phyloP scores from a whole-genome alignment of 129 eudicot genomes.

The Dittrichia graveolens region DNA sequence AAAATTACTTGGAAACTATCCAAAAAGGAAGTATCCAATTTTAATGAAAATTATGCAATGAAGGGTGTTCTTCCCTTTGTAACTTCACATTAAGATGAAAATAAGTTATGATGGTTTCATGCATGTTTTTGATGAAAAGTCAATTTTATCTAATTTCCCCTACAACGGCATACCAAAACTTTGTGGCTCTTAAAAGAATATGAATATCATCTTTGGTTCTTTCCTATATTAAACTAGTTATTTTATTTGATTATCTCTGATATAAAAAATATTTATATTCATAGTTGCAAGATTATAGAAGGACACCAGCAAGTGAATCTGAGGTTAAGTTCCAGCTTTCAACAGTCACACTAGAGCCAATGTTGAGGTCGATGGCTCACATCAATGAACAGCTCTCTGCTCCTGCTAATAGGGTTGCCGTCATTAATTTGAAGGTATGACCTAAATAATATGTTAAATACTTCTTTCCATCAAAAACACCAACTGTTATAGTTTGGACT shows the following conservation, averaged over 20 bases:
- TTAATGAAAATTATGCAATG: not conserved
- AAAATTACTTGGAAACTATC: not conserved
- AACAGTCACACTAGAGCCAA: conserved; percentile 73
- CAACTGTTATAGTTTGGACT: conserved; percentile 20
- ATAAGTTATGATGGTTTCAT: not conserved
- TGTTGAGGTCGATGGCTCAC: conserved; percentile 94
- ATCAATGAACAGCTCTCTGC: conserved; percentile 83
- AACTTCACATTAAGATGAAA: not conserved
- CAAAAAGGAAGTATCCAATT: conserved; percentile 6
- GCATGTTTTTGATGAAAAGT: conserved; percentile 4
- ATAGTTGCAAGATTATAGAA: conserved; percentile 87
- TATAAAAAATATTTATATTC: conserved; percentile 25
- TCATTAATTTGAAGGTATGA: conserved; percentile 82
- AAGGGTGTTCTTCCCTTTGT: not conserved
- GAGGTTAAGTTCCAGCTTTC: conserved; percentile 94
- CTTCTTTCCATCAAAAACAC: not conserved
- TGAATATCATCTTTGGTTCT: conserved; percentile 5
- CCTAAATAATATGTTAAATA: not conserved
- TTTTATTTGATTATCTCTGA: conserved; percentile 1
- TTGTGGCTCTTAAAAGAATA: not conserved
- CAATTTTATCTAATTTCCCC: conserved; percentile 12
- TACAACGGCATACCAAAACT: conserved; percentile 18
- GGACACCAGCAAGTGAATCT: conserved; percentile 68
- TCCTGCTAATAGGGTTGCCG: conserved; percentile 82
- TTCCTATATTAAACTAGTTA: not conserved